Evolutionary conservation across 495 filamentous ascomycete genomes (phyloP), one percentile per base, ranked within the genome.

Genomic region (Daldinia grandis): DNA sequence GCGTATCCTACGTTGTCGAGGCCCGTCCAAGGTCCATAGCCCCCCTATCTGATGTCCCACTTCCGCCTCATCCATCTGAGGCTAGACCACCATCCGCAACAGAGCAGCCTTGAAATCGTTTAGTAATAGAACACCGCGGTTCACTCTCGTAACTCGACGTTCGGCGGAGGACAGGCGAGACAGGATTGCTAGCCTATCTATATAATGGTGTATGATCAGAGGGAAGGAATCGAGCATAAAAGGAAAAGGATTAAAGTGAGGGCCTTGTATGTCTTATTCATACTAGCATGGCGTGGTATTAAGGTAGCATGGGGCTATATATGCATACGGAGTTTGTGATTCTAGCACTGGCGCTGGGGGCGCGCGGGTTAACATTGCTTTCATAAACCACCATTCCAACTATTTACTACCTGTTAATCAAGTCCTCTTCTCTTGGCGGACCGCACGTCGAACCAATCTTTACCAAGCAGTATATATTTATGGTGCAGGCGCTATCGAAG

Each of bases 1-100:
- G 91, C 0, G 82, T 93, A 15, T 82, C 83, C 49, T 92, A 93
- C 68, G 88, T 89, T 21, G 82, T 92, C 15, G 85, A 88, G 58
- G 88, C 88, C 7, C 81, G 82, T 50, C 87, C 87, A 24, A 72
- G 87, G 67, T 87, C 84, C 8, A 82, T 84, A 14, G 82, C 79
- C 6, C 83, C 84, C 14, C 76, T 76, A 12, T 60, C 60, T 1
- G 77, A 84, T 15, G 76, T 81, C 5, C 80, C 83, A 33, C 73
- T 84, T 58, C 79, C 81, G 28, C 76, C 77, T 7, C 85, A 86
- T 66, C 82, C 85, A 7, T 81, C 82, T 0, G 81, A 83, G 69
- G 50, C 63, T 31, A 80, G 79, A 21, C 64, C 71, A 27, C 63
- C 72, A 7, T 66, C 60, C 6, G 65, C 42, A 7, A 61, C 27